These are phyloP conservation scores for Carallia pectinifolia DNA, from an alignment of 345 rosid species.

Conservation along the genomic window DNA sequence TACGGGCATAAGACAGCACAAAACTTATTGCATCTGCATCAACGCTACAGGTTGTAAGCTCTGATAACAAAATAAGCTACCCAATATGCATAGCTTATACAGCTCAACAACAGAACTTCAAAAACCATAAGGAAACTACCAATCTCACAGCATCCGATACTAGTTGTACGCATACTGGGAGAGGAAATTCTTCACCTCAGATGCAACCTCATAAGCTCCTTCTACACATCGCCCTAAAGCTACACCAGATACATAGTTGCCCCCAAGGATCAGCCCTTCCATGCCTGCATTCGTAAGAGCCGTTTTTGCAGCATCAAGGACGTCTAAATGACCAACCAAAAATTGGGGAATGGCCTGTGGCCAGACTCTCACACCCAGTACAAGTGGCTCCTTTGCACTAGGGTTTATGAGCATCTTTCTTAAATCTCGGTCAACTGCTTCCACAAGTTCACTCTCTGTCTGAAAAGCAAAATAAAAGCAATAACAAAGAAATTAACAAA, in stretches of 20 bases:
- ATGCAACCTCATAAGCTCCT: slow-evolving; percentile 76
- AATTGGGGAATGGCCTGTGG: slow-evolving; percentile 96
- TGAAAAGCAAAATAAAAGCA: slow-evolving; percentile 22
- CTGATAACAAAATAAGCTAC: no score
- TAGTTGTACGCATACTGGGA: slow-evolving; percentile 56
- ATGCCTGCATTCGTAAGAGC: slow-evolving; percentile 50
- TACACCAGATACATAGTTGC: slow-evolving; percentile 79
- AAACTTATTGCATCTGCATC: no score
- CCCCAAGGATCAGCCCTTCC: slow-evolving; percentile 74
- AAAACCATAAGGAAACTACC: no score
- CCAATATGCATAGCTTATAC: no score
- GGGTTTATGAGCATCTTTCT: slow-evolving; percentile 90
- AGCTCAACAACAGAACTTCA: no score
- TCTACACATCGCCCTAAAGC: slow-evolving; percentile 89
- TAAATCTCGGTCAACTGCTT: slow-evolving; percentile 81
- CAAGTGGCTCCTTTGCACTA: slow-evolving; percentile 64
- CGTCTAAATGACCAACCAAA: slow-evolving; percentile 75
- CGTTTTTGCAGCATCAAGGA: slow-evolving; percentile 58
- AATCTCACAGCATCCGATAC: not conserved
- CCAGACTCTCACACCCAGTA: slow-evolving; percentile 76
- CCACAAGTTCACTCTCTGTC: slow-evolving; percentile 70
- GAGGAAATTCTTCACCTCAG: slow-evolving; percentile 61
- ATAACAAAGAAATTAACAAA: not conserved
- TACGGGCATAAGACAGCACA: no score
- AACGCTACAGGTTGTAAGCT: no score